Base-by-base conservation (phyloP, 148 eudicot genomes). In the Amaranthus hypochondriacus region DNA sequence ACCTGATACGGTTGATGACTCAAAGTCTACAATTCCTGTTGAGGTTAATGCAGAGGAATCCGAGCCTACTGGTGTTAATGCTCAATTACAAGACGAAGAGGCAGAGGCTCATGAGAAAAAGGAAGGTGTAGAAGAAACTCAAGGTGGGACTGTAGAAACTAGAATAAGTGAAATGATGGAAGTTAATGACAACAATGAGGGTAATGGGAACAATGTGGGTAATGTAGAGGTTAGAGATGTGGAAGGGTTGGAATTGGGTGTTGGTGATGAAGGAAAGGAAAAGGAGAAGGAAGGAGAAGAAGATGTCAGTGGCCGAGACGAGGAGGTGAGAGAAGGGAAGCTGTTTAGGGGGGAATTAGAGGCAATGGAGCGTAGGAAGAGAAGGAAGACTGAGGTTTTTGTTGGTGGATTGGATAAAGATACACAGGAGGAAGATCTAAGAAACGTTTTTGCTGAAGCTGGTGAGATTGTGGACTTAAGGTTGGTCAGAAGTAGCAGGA, bases 321-420 rank as follows among this genome's bases (percentile, higher is more conserved):
- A 10, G 50, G 77, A 76, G 62, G 75, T 68, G 48, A 72, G 55
- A 68, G 73, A 57, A 15, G 80, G 80, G 28, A 48, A 73, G 69
- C 48, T 71, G 42, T 77, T 77, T 78, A 83, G 88, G 66, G 87
- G 79, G 70, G 91, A 87, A 74, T 81, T 84, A 86, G 89, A 83
- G 74, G 95, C 89, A 46, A 53, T 85, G 78, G 84, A 85, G 86
- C 77, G 89, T 60, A 76, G 56, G 49, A 86, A 80, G 84, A 78
- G 86, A 77, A 83, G 89, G 70, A 86, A 78, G 68, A 90, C 83
- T 7, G 88, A 90, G 73, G 77, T 90, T 46, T 88, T 90, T 56
- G 42, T 90, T 70, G 90, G 91, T 70, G 89, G 92, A 63, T 82
- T 90, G 82, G 83, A 84, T 68, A 82, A 81, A 64, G 80, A 83